Evolutionary conservation across 139 green algal species (phyloP), one percentile per base, ranked within the genome.

Genomic region (Haematococcus sp.): DNA sequence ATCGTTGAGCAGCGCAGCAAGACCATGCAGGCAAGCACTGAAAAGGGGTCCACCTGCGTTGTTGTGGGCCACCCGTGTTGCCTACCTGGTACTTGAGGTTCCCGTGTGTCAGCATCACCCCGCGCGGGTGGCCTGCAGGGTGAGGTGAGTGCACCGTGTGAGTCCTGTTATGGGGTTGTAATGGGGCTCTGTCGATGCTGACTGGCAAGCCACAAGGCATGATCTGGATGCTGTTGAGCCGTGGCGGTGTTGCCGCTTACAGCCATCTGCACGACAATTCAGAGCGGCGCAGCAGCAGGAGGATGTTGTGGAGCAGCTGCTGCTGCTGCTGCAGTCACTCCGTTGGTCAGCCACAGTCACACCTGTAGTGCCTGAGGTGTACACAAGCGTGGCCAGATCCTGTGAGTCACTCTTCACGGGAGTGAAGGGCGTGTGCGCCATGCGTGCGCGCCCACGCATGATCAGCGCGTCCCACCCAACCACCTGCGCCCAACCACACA

Each of bases 61-160:
- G 40, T 49, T 49, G 40, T 11, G 11, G 40, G 40, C 11, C 40
- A 49, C 7, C 40, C 40, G 28, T 43, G 61, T 68, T 20, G 16
- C 65, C 23, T 15, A 94, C 80, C 83, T 98, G 94, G 75, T 97
- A 96, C 23, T 90, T 54, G 28, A 98, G 84, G 83, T 98, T 97
- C 71, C 58, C 81, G 69, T 97, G 93, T 15, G 81, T 89, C 65
- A 97, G 85, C 76, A 81, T 82, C 23, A 94, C 92, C 31, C 86
- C 93, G 84, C 94, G 89, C 35, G 86, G 88, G 63, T 84, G 68
- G 20, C 81, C 83, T 87, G 80, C 1, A 16, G 17, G 60, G 54
- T 9, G 4, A 28, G 7, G 5, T 61, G 54, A 13, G 54, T 19
- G 54, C 11, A 61, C 4, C 22, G n/a, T n/a, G n/a, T n/a, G n/a